Conservation (phyloP, 805 yeast genomes). For the Kodamaea fukazawae region DNA sequence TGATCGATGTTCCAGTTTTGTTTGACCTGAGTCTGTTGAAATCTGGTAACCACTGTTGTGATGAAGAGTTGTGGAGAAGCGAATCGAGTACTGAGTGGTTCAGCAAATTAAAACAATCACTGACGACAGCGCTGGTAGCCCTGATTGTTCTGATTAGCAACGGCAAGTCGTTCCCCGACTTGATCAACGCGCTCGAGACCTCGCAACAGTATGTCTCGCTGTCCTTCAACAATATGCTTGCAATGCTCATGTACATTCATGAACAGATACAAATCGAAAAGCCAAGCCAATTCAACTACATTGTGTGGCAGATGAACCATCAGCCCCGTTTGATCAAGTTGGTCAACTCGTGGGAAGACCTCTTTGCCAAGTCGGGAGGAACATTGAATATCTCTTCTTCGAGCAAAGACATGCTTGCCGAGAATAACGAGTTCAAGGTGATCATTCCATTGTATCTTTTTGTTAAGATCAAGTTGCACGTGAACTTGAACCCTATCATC, state of each 20-base stretch:
- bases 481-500: conserved; percentile 60
- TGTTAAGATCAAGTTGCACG: conserved; percentile 64
- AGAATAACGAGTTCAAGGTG: conserved; percentile 57
- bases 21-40: conserved; percentile 44
- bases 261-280: conserved; percentile 53
- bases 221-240: conserved; percentile 50
- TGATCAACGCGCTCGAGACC: conserved; percentile 20
- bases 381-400: conserved; percentile 51
- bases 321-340: conserved; percentile 58
- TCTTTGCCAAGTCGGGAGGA: conserved; percentile 64
- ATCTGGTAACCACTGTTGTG: conserved; percentile 63
- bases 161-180: conserved; percentile 6
- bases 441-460: conserved; percentile 64
- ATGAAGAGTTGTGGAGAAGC: conserved; percentile 61
- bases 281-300: conserved; percentile 41
- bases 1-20: conserved; percentile 40
- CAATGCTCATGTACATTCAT: conserved; percentile 62
- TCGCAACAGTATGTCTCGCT: conserved; percentile 22
- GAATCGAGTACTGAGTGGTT: conserved; percentile 51
- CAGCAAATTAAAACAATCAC: conserved; percentile 1
- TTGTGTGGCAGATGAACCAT: conserved; percentile 63
- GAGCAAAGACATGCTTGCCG: conserved; percentile 47
- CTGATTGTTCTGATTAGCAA: conserved; percentile 7
- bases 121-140: background rate
- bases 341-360: conserved; percentile 65